Evolutionary conservation across 2,329 filamentous ascomycete species (phyloP), one percentile per base, ranked within the genome.

Genomic region (Bipolaris gigantea): DNA sequence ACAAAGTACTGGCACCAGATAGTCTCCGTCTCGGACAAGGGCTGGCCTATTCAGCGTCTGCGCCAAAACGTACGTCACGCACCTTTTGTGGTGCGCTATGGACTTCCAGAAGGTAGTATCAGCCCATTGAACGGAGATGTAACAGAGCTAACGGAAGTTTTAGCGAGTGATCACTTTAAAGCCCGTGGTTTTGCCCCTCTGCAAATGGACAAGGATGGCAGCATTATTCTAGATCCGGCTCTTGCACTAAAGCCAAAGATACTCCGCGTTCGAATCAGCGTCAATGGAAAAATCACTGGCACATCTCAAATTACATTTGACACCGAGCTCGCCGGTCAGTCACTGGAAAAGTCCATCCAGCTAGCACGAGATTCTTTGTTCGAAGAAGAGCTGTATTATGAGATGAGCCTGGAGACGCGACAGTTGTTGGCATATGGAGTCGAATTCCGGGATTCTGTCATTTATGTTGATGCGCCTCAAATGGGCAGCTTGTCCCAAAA

Each of bases 1-100:
- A 87, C 87, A 2, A 87, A 83, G 64, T 99, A 96, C 73, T 99
- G 94, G 94, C 83, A 89, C 50, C 88, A 96, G 64, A 83, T 97
- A 2, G 78, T 96, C 42, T 84, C 86, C 9, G 86, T 97, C 40
- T 91, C 88, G 60, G 85, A 91, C 61, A 87, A 86, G 50, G 92
- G 92, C 4, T 99, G 94, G 93, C 87, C 89, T 18, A 79, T 97
- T 16, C 70, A 73, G 35, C 66, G 68, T 18, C 58, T 67, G n/a
- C 58, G 68, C 19, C 65, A 60, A 35, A 67, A 69, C 32, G 60
- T 53, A 19, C 93, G 88, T 62, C 84, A 89, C 44, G 78, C 94
- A 36, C 90, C 91, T 0, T 80, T 97, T 45, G 92, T 89, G 18
- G 93, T 97, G 33, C 86, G 89, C 59, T 97, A 93, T 74, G 94